Conservation (phyloP, 768 basidiomycete species). For the Tulasnella sp. region DNA sequence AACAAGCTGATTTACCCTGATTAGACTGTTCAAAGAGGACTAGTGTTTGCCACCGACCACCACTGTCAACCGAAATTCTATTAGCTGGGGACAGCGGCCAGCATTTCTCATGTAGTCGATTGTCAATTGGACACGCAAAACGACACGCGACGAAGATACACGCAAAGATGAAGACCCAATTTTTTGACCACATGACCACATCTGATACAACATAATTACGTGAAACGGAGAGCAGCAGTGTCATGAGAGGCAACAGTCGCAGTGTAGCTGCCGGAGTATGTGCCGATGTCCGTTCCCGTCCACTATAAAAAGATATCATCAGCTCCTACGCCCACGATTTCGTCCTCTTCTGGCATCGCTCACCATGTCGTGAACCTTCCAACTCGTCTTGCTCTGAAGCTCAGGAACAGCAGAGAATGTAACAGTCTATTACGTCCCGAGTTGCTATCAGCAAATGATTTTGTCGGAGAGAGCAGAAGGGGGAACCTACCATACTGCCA, state of each 20-base stretch:
- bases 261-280: constrained; percentile 35
- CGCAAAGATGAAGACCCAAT: no score
- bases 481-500: constrained; percentile 25
- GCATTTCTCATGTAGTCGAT: no score
- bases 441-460: no score
- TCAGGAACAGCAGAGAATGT: constrained; percentile 43
- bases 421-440: constrained; percentile 34
- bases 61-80: no score
- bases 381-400: constrained; percentile 34
- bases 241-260: constrained; percentile 44
- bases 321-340: not conserved
- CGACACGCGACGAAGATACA: no score
- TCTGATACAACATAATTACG: no score
- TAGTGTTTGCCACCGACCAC: no score
- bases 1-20: no score
- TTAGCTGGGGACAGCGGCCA: no score
- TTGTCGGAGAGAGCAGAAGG: not conserved
- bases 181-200: no score
- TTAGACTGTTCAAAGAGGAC: no score
- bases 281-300: constrained; percentile 38
- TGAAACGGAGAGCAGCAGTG: constrained; percentile 45
- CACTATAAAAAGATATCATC: constrained; percentile 27
- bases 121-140: no score
- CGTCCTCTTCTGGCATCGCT: not conserved
- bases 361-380: constrained; percentile 45